Evolutionary conservation across 2,329 filamentous ascomycete genomes (phyloP).

Genomic region (Metarhizium anisopliae): DNA sequence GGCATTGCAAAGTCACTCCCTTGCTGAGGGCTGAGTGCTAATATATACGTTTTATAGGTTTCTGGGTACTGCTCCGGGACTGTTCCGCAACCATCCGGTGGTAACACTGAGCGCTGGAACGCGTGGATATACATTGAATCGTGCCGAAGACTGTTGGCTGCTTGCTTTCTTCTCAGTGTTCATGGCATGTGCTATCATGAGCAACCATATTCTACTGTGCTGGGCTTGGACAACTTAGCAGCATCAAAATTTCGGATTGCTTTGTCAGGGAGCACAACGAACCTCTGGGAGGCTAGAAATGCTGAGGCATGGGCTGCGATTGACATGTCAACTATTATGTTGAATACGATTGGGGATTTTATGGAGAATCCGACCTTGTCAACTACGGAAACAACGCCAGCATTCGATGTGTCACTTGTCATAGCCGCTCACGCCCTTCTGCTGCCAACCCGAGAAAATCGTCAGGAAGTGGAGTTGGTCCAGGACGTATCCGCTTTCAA

Average conservation of each 20-base stretch:
- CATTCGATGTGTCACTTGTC: constrained; percentile 32
- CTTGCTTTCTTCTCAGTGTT: constrained; percentile 48
- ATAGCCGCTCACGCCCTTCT: constrained; percentile 29
- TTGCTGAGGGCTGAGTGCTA: neutral
- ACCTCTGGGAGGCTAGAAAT: constrained; percentile 40
- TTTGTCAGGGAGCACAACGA: constrained; percentile 33
- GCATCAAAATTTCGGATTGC: constrained; percentile 32
- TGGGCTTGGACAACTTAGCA: constrained; percentile 27
- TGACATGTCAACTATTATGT: constrained; percentile 16
- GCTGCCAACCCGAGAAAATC: constrained; percentile 24
- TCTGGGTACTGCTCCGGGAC: constrained; percentile 1
- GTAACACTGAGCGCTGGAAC: constrained; percentile 33
- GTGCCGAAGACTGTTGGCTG: constrained; percentile 42
- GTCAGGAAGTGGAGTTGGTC: constrained; percentile 17
- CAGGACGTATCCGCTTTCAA: constrained; percentile 15
- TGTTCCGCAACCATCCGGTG: neutral
- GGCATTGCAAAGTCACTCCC: neutral
- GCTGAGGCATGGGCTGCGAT: constrained; percentile 36
- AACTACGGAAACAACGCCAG: constrained; percentile 23
- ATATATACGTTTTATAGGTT: constrained; percentile 1
- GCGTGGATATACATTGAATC: constrained; percentile 45
- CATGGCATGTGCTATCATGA: constrained; percentile 48
- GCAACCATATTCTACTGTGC: constrained; percentile 27
- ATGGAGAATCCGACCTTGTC: constrained; percentile 25
- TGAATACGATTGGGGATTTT: constrained; percentile 17